Percentiles rank a stretch among this genome's conserved stretches.
Evolutionary conservation across 306 rosid species (phyloP).

Genomic region (Pterocarpus macrocarpus): DNA sequence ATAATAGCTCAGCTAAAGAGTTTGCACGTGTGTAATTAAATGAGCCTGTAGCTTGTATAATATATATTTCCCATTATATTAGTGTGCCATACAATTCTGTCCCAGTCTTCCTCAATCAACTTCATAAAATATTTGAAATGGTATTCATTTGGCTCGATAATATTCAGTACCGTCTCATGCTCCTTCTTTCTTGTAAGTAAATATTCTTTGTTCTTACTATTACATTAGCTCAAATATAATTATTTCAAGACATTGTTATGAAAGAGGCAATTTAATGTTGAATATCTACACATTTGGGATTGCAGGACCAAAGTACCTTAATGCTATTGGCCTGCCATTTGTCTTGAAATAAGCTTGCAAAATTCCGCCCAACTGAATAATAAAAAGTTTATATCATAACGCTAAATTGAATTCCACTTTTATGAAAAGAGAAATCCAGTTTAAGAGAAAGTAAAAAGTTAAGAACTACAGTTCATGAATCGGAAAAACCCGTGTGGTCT

Average conservation of each 20-base stretch:
- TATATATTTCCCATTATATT: slow-evolving; percentile 39
- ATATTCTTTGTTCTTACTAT: not conserved
- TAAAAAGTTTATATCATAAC: not conserved
- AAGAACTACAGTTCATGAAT: not conserved
- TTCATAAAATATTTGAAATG: slow-evolving; percentile 12
- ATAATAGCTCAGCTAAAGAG: slow-evolving; percentile 51
- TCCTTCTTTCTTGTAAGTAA: not conserved
- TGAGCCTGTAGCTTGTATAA: slow-evolving; percentile 49
- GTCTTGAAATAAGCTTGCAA: slow-evolving; percentile 1
- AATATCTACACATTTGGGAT: not conserved
- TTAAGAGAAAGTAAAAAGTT: not conserved
- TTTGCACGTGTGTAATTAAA: slow-evolving; percentile 57
- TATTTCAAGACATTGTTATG: not conserved
- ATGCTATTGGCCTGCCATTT: not conserved
- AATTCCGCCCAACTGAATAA: not conserved
- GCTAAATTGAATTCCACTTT: slow-evolving; percentile 18
- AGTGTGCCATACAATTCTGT: slow-evolving; percentile 45
- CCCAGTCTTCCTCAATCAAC: not conserved
- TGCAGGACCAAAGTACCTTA: not conserved
- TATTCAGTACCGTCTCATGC: not conserved
- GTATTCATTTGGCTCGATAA: slow-evolving; percentile 30
- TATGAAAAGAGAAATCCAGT: not conserved
- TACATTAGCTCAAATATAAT: not conserved
- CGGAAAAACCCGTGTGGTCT: not conserved
- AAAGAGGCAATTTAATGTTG: not conserved